Conservation (phyloP, 1,284 basidiomycete genomes). For the Leccinum pachyderme region DNA sequence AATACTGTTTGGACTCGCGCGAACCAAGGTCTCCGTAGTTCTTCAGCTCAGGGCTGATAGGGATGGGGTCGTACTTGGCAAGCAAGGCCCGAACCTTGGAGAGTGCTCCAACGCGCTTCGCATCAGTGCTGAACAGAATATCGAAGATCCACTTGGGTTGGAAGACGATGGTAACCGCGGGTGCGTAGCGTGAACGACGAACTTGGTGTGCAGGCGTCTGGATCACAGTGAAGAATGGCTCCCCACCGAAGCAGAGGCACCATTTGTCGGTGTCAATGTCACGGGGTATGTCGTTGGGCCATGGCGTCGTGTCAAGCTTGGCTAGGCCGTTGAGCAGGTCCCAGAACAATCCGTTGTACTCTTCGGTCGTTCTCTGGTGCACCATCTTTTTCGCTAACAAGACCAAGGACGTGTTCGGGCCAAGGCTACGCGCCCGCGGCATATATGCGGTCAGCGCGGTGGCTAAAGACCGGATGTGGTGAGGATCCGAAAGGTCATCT, state of each 20-base stretch:
- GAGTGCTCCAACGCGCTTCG: slow-evolving; percentile 20
- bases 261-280: slow-evolving; percentile 23
- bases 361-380: slow-evolving; percentile 11
- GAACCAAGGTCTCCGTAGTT: slow-evolving; percentile 22
- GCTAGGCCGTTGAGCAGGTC: slow-evolving; percentile 21
- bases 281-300: slow-evolving; percentile 16
- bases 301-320: slow-evolving; percentile 18
- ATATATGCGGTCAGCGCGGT: slow-evolving; percentile 15
- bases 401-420: slow-evolving; percentile 23
- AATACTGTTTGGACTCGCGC: slow-evolving; percentile 23
- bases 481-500: slow-evolving; percentile 22
- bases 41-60: slow-evolving; percentile 24
- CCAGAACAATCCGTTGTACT: slow-evolving; percentile 21
- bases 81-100: slow-evolving; percentile 19
- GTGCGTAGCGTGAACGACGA: slow-evolving; percentile 17
- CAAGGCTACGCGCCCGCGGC: slow-evolving; percentile 15
- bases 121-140: slow-evolving; percentile 22
- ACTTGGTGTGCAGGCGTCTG: slow-evolving; percentile 24
- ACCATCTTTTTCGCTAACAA: slow-evolving; percentile 18
- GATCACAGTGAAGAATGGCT: slow-evolving; percentile 21
- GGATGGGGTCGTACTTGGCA: slow-evolving; percentile 22
- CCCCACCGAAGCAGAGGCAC: slow-evolving; percentile 24
- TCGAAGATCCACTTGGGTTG: slow-evolving; percentile 28
- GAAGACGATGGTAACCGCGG: slow-evolving; percentile 21
- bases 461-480: slow-evolving; percentile 19